These are phyloP conservation scores for Fusarium irregulare DNA, from an alignment of 2,329 filamentous ascomycete species.

Conservation along the genomic window DNA sequence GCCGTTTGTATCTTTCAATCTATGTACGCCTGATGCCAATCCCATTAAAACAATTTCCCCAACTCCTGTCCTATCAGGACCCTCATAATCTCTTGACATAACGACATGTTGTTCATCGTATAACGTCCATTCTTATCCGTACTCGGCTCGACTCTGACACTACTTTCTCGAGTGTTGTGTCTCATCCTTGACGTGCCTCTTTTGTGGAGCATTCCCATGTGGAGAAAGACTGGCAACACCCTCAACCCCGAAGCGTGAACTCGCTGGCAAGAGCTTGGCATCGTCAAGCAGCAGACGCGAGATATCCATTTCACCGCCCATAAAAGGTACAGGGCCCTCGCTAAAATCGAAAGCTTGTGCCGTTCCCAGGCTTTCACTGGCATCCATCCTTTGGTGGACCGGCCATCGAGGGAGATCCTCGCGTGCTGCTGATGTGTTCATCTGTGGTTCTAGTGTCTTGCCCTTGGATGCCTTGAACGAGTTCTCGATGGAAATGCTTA, in stretches of 20 bases:
- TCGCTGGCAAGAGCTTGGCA: slow-evolving; percentile 47
- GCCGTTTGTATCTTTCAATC: slow-evolving; percentile 25
- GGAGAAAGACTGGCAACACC: slow-evolving; percentile 42
- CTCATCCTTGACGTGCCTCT: slow-evolving; percentile 30
- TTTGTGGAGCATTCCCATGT: slow-evolving; percentile 28
- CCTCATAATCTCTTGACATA: slow-evolving; percentile 33
- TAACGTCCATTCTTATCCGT: neutral
- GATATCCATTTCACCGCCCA: slow-evolving; percentile 70
- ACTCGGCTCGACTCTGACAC: neutral
- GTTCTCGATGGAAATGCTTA: slow-evolving; percentile 62
- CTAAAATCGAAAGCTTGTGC: slow-evolving; percentile 57
- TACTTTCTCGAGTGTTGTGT: slow-evolving; percentile 30
- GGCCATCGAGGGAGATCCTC: slow-evolving; percentile 63
- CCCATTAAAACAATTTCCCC: slow-evolving; percentile 31
- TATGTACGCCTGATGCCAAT: slow-evolving; percentile 39
- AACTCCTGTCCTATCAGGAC: slow-evolving; percentile 39
- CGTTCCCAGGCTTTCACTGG: slow-evolving; percentile 42
- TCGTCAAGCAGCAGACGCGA: slow-evolving; percentile 70
- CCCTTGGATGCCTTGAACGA: slow-evolving; percentile 56
- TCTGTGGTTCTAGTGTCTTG: slow-evolving; percentile 53
- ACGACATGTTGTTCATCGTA: slow-evolving; percentile 10
- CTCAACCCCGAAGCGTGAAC: slow-evolving; percentile 45
- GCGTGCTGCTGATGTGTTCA: slow-evolving; percentile 56
- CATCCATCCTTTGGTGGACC: slow-evolving; percentile 49
- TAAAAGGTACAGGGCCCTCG: slow-evolving; percentile 54